Base-by-base conservation (phyloP, 495 filamentous ascomycete genomes). In the Platismatia glauca region DNA sequence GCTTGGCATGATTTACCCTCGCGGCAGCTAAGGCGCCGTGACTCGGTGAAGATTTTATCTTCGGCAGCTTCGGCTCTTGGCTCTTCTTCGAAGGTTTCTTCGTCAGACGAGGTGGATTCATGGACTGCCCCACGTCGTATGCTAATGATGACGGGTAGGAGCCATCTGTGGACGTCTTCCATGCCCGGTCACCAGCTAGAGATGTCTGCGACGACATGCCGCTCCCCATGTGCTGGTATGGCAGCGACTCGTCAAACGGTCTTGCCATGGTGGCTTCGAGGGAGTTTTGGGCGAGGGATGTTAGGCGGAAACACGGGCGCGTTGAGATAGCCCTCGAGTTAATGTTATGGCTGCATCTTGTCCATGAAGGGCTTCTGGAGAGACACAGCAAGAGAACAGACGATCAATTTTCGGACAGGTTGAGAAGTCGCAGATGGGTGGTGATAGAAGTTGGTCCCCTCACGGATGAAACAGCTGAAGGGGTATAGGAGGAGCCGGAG, bases 21-120 rank as follows among this genome's bases (percentile, higher is more conserved):
- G 61, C 65, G 43, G 67, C 62, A 29, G 58, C 62, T 38, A 65
- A 39, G 58, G 57, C 63, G 35, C 63, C 64, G 43, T 70, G 46
- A 44, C 61, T 69, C 11, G 63, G 57, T n/a, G 68, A 66, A 29
- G 68, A 68, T 59, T 68, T 68, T 20, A 70, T 68, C 48, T 68
- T 70, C 12, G 66, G 53, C 44, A 69, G 38, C 16, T 63, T 63
- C 37, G 61, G 58, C 64, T 57, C 59, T 27, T 34, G 27, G 27
- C 27, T 39, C 35, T 46, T 59, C 37, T 59, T 59, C 3, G 41
- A 59, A 4, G 29, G 55, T 43, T 39, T 24, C 18, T 64, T 55
- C 11, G 37, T 43, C n/a, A 62, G n/a, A 34, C 53, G 53, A 16
- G 61, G 59, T 20, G 53, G 31, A 39, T 52, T 41, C 48, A 53